Percentiles rank a stretch among this genome's conserved stretches.
phyloP scores from a whole-genome alignment of 2,329 filamentous ascomycete genomes.

The Fusarium multiceps region DNA sequence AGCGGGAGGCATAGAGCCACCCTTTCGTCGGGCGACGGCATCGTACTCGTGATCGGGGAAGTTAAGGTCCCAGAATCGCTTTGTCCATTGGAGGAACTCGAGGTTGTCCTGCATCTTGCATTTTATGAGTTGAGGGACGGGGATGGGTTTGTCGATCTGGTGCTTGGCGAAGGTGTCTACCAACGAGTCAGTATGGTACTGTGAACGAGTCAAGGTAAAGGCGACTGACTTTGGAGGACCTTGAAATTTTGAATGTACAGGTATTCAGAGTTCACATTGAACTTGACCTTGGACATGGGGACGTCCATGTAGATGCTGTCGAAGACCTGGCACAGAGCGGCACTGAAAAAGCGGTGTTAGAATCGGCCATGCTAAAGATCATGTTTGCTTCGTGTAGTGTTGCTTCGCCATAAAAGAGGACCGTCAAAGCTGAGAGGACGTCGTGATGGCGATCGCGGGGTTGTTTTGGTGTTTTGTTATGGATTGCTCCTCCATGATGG shows the following conservation, averaged over 20 bases:
- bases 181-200: slow-evolving; percentile 14
- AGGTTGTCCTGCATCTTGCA: slow-evolving; percentile 99
- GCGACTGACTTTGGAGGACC: slow-evolving; percentile 84
- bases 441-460: slow-evolving; percentile 28
- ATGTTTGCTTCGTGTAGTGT: not conserved
- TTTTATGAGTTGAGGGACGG: slow-evolving; percentile 89
- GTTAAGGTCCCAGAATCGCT: slow-evolving; percentile 97
- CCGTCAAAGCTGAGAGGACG: not conserved
- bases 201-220: not conserved
- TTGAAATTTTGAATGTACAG: slow-evolving; percentile 99
- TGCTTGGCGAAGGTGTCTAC: slow-evolving; percentile 86
- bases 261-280: slow-evolving; percentile 97
- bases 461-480: slow-evolving; percentile 24
- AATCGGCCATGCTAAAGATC: not conserved
- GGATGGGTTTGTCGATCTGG: slow-evolving; percentile 87
- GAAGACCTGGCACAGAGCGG: slow-evolving; percentile 95
- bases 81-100: slow-evolving; percentile 97
- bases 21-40: slow-evolving; percentile 85
- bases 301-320: slow-evolving; percentile 98
- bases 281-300: slow-evolving; percentile 96
- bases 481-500: slow-evolving; percentile 29
- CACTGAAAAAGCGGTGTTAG: slow-evolving; percentile 65
- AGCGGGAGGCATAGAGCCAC: slow-evolving; percentile 68
- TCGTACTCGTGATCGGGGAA: slow-evolving; percentile 98
- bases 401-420: not conserved